Percentiles rank a stretch among this genome's conserved stretches.
These are phyloP conservation scores for Phytopythium helicoides DNA, from an alignment of 352 stramenopile species.

Conservation along the genomic window DNA sequence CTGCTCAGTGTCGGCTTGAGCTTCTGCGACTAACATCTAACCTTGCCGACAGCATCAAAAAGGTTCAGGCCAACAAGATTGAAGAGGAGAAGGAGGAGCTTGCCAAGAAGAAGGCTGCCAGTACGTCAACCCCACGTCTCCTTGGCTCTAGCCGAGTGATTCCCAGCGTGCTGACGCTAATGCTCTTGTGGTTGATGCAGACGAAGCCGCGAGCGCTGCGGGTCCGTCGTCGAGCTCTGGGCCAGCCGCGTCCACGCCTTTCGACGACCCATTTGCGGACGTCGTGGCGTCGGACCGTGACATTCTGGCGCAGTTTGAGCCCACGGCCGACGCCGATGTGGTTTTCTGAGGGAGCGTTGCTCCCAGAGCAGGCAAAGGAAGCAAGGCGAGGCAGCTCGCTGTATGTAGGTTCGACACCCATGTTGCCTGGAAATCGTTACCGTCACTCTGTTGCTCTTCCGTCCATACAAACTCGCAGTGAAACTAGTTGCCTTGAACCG, in stretches of 20 bases:
- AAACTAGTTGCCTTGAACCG: background rate
- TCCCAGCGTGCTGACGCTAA: background rate
- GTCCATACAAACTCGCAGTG: background rate
- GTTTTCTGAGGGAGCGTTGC: constrained; percentile 79
- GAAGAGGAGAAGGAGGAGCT: constrained; percentile 73
- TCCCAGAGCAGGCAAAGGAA: too few species aligned
- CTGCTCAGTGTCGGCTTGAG: background rate
- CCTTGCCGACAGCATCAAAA: constrained; percentile 96
- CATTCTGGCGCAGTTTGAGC: constrained; percentile 82
- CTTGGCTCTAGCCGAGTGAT: background rate
- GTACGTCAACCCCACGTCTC: constrained; percentile 13
- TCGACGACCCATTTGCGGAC: constrained; percentile 71
- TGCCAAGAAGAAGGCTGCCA: constrained; percentile 50
- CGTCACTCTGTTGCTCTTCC: background rate
- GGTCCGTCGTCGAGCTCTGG: constrained; percentile 11
- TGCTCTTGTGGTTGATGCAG: background rate
- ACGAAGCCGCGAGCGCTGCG: constrained; percentile 5
- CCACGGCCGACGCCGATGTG: constrained; percentile 68
- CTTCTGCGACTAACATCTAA: too few species aligned
- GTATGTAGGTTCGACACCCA: too few species aligned
- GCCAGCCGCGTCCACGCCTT: constrained; percentile 11
- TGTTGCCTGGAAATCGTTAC: background rate
- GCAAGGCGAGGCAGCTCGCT: too few species aligned
- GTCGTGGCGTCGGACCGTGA: constrained; percentile 68
- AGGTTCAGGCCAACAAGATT: constrained; percentile 98